Evolutionary conservation across 1,139 yeast genomes (phyloP).

Genomic region (Sugiyamaella japonica): DNA sequence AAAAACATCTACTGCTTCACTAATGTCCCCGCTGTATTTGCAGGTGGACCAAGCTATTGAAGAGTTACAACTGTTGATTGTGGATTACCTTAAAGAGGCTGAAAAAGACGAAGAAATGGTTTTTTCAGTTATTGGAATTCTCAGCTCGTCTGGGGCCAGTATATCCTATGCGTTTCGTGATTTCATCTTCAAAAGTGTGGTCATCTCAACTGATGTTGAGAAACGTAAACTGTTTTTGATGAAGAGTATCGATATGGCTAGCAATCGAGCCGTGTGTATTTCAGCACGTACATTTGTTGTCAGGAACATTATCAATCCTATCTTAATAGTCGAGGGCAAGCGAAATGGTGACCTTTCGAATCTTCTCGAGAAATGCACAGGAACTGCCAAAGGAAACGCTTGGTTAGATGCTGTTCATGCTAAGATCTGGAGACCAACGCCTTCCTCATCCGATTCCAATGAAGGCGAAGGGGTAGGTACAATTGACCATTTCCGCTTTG

Average conservation of each 20-base stretch:
- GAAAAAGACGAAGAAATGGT: slow-evolving; percentile 45
- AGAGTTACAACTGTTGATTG: slow-evolving; percentile 57
- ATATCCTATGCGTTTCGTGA: slow-evolving; percentile 55
- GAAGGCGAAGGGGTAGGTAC: slow-evolving; percentile 60
- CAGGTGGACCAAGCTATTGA: slow-evolving; percentile 73
- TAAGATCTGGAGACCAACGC: slow-evolving; percentile 71
- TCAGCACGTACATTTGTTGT: slow-evolving; percentile 64
- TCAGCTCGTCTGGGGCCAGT: slow-evolving; percentile 46
- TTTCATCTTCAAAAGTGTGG: slow-evolving; percentile 58
- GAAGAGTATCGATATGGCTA: slow-evolving; percentile 52
- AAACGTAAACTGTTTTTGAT: slow-evolving; percentile 54
- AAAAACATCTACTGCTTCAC: slow-evolving; percentile 45
- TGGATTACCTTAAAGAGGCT: slow-evolving; percentile 47
- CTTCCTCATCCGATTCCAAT: slow-evolving; percentile 32
- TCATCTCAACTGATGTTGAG: slow-evolving; percentile 51
- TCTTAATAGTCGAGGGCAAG: slow-evolving; percentile 63
- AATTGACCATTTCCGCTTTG: slow-evolving; percentile 73
- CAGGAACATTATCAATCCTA: slow-evolving; percentile 64
- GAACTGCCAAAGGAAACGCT: slow-evolving; percentile 34
- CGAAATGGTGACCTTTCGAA: slow-evolving; percentile 51
- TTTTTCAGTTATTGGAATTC: slow-evolving; percentile 52
- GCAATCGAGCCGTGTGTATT: slow-evolving; percentile 33
- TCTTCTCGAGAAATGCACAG: slow-evolving; percentile 45
- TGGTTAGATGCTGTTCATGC: slow-evolving; percentile 68
- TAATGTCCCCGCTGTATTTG: slow-evolving; percentile 63